Evolutionary conservation across 306 rosid species (phyloP), one percentile per base, ranked within the genome.

Genomic region (Castanopsis chinensis): DNA sequence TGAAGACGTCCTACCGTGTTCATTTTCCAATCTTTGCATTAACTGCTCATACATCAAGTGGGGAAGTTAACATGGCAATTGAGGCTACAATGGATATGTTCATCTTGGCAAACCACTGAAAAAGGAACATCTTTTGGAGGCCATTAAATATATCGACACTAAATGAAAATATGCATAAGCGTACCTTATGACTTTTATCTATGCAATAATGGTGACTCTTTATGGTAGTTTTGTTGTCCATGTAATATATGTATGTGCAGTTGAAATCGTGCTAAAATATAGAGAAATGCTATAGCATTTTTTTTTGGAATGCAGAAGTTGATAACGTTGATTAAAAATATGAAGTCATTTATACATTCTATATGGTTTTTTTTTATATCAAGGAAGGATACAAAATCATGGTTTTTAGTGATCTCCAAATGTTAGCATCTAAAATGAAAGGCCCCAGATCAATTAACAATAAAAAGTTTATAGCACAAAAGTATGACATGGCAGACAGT

Each of bases 21-120:
- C 93, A 52, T 67, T 87, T 88, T 56, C 94, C 94, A 3, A 91
- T 94, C 73, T 87, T 92, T 60, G 97, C 95, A 72, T 82, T 94
- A 71, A 89, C 93, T 5, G 93, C 91, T 80, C 83, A 82, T n/a
- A 49, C 86, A 19, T 30, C 49, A 7, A 76, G 83, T 14, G 86
- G 76, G 51, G 86, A 85, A 84, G 89, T 72, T 2, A 81, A 51
- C 5, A 74, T 13, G 74, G 78, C 74, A 19, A 60, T 35, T 15
- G 84, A 89, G 28, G 91, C 89, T 57, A 91, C 92, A 74, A 91
- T 92, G 90, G 97, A 91, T 37, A 37, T 58, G 82, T 73, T 65
- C 93, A 84, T 58, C 83, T 94, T 58, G 65, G 56, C n/a, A 93
- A 91, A 74, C 92, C 94, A 6, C 69, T 94, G 10, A 63, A 33